Evolutionary conservation across 352 stramenopile genomes (phyloP), one percentile per base, ranked within the genome.

Genomic region (Phytopythium sindhum): DNA sequence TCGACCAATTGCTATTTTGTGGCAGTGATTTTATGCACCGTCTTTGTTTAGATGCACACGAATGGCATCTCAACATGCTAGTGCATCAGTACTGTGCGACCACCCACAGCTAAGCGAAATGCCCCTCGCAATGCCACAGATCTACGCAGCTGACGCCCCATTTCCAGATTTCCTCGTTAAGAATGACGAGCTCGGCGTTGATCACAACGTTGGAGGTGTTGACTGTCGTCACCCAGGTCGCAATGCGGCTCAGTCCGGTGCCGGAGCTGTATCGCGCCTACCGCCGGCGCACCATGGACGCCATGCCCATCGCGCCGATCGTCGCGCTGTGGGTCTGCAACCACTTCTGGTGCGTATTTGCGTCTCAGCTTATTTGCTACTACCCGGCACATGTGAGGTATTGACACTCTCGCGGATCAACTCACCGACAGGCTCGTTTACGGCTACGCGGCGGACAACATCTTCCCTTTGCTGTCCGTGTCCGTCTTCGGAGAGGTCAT

Each of bases 261-360:
- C 69, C 69, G 14, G 59, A 73, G n/a, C 23, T 76, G 28, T 70
- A 71, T 23, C 62, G 45, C 8, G 63, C 65, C 19, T 56, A 73
- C 59, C 65, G 67, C 24, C 55, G 60, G 6, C 48, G 24, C 8
- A 58, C 60, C 51, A 67, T 61, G n/a, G 60, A 65, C 17, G 66
- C 62, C 23, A 73, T 70, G 62, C 57, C 69, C 26, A 63, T 70
- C 26, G 72, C 64, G 28, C 69, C 66, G 15, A 9, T 76, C 19
- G 44, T 76, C 19, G 24, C 56, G 11, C 15, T 76, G 55, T 48
- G 70, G 1, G n/a, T 76, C 39, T 62, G 69, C 52, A 73, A 68
- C 63, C 69, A 76, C 57, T 53, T 70, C 21, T 73, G 69, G 69
- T 76, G 65, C n/a, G 60, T n/a, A n/a, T 45, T n/a, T 17, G 5